phyloP scores from a whole-genome alignment of 1,284 basidiomycete genomes.

The Fomitopsis pinicola region DNA sequence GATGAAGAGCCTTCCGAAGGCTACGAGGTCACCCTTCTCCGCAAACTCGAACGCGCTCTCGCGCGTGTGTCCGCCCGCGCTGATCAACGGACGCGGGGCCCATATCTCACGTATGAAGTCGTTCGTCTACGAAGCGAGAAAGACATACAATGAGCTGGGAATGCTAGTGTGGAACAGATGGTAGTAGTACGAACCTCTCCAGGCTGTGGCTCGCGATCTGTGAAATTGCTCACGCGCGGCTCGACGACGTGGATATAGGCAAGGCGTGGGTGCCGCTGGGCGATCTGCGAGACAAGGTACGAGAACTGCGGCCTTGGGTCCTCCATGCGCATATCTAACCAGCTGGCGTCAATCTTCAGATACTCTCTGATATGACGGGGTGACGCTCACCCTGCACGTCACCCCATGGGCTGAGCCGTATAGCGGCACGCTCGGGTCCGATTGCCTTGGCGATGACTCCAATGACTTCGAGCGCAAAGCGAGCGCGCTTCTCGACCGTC shows the following conservation, averaged over 20 bases:
- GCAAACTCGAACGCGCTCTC: slow-evolving; percentile 24
- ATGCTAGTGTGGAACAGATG: neutral
- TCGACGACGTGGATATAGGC: slow-evolving; percentile 53
- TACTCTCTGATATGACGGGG: too few species aligned
- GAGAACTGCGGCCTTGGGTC: slow-evolving; percentile 44
- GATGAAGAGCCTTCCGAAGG: slow-evolving; percentile 47
- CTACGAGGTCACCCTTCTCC: slow-evolving; percentile 35
- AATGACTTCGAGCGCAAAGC: slow-evolving; percentile 47
- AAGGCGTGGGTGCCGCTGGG: slow-evolving; percentile 37
- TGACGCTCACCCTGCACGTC: slow-evolving; percentile 30
- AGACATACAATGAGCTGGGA: neutral
- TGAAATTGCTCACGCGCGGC: slow-evolving; percentile 24
- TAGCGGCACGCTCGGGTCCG: slow-evolving; percentile 38
- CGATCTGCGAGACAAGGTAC: slow-evolving; percentile 33
- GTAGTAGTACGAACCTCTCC: slow-evolving; percentile 1
- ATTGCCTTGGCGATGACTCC: slow-evolving; percentile 38
- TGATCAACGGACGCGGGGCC: slow-evolving; percentile 27
- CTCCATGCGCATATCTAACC: slow-evolving; percentile 37
- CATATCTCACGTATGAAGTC: slow-evolving; percentile 33
- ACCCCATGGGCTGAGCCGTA: slow-evolving; percentile 54
- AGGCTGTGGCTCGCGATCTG: slow-evolving; percentile 9
- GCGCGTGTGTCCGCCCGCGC: slow-evolving; percentile 32
- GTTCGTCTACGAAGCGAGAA: slow-evolving; percentile 20
- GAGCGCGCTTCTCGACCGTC: slow-evolving; percentile 45
- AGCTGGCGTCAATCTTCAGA: too few species aligned